Percentiles rank a stretch among this genome's conserved stretches.
phyloP scores from a whole-genome alignment of 1,139 yeast species.

The Saccharomycopsis hybrid region DNA sequence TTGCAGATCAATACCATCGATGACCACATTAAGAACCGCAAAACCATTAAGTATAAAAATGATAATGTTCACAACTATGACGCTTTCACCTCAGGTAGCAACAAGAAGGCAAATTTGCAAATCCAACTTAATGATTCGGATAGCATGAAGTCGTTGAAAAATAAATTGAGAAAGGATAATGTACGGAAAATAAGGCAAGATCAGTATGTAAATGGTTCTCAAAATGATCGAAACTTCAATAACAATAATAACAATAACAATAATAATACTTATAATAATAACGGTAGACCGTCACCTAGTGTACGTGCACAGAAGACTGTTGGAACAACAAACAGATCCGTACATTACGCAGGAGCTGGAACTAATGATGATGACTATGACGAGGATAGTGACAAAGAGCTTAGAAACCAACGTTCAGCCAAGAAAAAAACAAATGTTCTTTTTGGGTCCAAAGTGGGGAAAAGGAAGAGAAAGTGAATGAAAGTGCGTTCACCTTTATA shows the following conservation, averaged over 20 bases:
- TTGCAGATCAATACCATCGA: constrained; percentile 8
- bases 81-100: background rate
- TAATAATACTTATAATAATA: background rate
- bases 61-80: background rate
- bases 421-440: constrained; percentile 13
- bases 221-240: background rate
- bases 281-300: too few relatives aligned
- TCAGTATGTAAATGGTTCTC: background rate
- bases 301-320: too few relatives aligned
- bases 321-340: too few relatives aligned
- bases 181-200: constrained; percentile 8
- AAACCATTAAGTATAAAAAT: constrained; percentile 7
- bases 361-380: constrained; percentile 8
- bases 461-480: constrained; percentile 1
- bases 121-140: constrained; percentile 9
- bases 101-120: background rate
- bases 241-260: background rate
- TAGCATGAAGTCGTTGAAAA: constrained; percentile 18
- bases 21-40: constrained; percentile 17
- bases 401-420: constrained; percentile 6
- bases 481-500: background rate
- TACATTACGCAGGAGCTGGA: too few relatives aligned
- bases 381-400: constrained; percentile 7
- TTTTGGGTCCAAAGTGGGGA: constrained; percentile 10
- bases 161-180: constrained; percentile 14